Evolutionary conservation across 768 basidiomycete genomes (phyloP).

Genomic region (Naganishia vishniacii): DNA sequence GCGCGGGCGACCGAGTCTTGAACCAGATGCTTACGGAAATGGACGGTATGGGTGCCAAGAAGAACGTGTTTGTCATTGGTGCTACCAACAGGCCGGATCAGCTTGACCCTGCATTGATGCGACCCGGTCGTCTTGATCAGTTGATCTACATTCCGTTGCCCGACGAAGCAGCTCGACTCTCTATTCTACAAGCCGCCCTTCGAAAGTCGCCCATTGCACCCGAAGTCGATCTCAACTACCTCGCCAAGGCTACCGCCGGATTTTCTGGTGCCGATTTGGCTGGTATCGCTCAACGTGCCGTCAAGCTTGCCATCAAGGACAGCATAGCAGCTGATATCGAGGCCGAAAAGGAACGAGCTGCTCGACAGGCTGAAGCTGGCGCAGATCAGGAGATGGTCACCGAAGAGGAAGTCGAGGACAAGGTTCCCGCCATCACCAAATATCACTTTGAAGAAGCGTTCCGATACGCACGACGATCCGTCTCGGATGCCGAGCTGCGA

Average conservation of each 20-base stretch:
- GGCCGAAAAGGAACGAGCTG: constrained; percentile 67
- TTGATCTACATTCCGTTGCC: constrained; percentile 98
- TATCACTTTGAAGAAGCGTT: constrained; percentile 99
- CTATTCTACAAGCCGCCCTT: constrained; percentile 83
- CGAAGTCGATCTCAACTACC: constrained; percentile 75
- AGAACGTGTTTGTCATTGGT: constrained; percentile 91
- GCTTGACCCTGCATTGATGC: constrained; percentile 84
- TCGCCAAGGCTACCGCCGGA: constrained; percentile 88
- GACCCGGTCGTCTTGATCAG: constrained; percentile 94
- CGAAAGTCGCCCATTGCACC: constrained; percentile 83
- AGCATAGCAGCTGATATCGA: constrained; percentile 89
- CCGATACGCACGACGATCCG: constrained; percentile 93
- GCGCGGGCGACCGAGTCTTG: constrained; percentile 94
- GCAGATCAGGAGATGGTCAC: constrained; percentile 58
- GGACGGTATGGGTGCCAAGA: constrained; percentile 98
- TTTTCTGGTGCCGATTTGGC: constrained; percentile 99
- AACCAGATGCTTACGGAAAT: constrained; percentile 88
- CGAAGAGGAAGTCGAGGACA: constrained; percentile 69
- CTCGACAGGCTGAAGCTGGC: constrained; percentile 58
- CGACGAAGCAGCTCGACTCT: constrained; percentile 82
- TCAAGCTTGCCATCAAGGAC: constrained; percentile 92
- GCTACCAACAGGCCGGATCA: constrained; percentile 89
- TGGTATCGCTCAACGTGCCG: constrained; percentile 97
- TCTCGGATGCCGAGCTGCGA: constrained; percentile 91
- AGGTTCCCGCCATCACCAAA: constrained; percentile 81